Base-by-base conservation (phyloP, 176 grass and related monocot species). In the Saccharum officinarum region DNA sequence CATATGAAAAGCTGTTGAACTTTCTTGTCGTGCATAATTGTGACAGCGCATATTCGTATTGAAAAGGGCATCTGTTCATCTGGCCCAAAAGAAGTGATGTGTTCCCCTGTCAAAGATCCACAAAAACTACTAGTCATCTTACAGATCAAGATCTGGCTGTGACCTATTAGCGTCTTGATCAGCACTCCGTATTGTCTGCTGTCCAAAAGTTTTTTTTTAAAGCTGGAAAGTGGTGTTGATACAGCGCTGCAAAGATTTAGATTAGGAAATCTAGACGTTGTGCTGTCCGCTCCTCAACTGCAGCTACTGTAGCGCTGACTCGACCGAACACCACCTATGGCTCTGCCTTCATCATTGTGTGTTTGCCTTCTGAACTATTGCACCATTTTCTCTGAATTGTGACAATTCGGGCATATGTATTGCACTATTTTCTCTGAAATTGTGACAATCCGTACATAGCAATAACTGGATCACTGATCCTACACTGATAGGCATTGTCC, bases 401-500 rank as follows among this genome's bases (percentile, higher is more conserved):
- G 61, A 49, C 15, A 7, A 4, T 18, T 16, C 15, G 18, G 17
- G 18, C 67, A 40, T 22, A 20, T 7, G 4, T 54, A 2, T 20
- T 54, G 50, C 50, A 54, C 6, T 7, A 12, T 60, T 61, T 62
- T 62, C n/a, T 62, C 59, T 77, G 75, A 49, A 25, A 25, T 26
- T 17, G 11, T 9, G 31, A 60, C 11, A 8, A 25, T 22, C 1
- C 36, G 40, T 55, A 20, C n/a, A 18, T 78, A 23, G 20, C 67
- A 84, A 82, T 86, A 45, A 82, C 72, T 66, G 84, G 59, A 54
- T 30, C 10, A 11, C 14, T 59, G 73, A 86, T 82, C 79, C 41
- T 5, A 10, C 4, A 38, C 73, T 57, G 33, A 65, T 47, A 41
- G 71, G 72, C 79, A 45, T 82, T 78, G 45, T 86, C 73, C 64